Evolutionary conservation across 768 basidiomycete species (phyloP).

Genomic region (Hypsizygus marmoreus): DNA sequence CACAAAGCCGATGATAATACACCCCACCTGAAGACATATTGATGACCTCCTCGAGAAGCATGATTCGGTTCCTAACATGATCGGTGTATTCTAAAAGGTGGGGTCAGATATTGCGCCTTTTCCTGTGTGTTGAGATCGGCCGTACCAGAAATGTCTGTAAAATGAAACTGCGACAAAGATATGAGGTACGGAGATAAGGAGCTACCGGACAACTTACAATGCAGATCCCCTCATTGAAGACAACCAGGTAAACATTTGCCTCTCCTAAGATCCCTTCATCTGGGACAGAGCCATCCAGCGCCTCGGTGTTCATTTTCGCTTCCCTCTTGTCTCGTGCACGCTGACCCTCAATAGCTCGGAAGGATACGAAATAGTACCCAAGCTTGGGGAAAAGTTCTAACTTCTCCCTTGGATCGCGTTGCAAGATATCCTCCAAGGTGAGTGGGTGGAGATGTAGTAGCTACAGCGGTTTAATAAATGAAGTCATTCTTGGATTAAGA

Average conservation of each 20-base stretch:
- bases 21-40: constrained; percentile 75
- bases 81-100: constrained; percentile 65
- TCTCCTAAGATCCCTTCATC: constrained; percentile 61
- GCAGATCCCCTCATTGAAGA: constrained; percentile 87
- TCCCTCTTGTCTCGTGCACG: constrained; percentile 40
- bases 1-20: not conserved
- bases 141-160: constrained; percentile 75
- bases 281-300: constrained; percentile 20
- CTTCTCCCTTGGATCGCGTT: constrained; percentile 91
- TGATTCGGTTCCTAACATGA: constrained; percentile 71
- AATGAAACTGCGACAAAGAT: constrained; percentile 72
- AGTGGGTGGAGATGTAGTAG: constrained; percentile 87
- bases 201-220: constrained; percentile 45
- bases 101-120: not conserved
- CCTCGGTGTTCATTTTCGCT: constrained; percentile 22
- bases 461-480: no score
- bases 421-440: constrained; percentile 90
- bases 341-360: constrained; percentile 74
- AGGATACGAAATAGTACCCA: constrained; percentile 91
- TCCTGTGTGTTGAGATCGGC: not conserved
- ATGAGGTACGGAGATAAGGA: not conserved
- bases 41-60: constrained; percentile 59
- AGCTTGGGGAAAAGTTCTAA: constrained; percentile 83
- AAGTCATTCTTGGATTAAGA: not conserved
- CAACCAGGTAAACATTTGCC: constrained; percentile 85